Base-by-base conservation (phyloP, 2,329 filamentous ascomycete species). In the Incumbomyces lentus region DNA sequence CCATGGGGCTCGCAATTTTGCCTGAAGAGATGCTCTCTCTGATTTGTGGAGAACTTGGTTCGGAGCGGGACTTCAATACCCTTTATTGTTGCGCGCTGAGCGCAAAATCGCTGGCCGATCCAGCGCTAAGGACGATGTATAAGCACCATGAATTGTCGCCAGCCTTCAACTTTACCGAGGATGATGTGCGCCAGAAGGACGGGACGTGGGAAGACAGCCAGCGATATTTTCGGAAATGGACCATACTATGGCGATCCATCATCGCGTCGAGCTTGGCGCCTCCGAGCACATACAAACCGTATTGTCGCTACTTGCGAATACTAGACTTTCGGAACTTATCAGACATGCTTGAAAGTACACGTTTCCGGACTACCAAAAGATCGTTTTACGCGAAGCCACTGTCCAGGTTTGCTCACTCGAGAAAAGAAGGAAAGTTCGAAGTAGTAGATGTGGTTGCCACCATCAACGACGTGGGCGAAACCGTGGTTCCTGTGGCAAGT, bases 181-280 rank as follows among this genome's bases (percentile, higher is more conserved):
- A 55, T 14, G 53, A 56, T n/a, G 19, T 51, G 19, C 49, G 45
- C 18, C 51, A 50, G 26, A 37, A 18, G 34, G 34, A 46, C 13
- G 22, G 14, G 4, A 38, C 14, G 18, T 19, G 12, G n/a, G 48
- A 64, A 1, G 66, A 71, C 42, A 68, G 71, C 52, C 64, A 73
- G 30, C 55, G 68, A 22, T 64, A 67, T n/a, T 66, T 73, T 16
- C 69, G 70, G 45, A 75, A 75, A 62, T 81, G 78, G 74, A 75
- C 78, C 1, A 70, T 75, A 6, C 62, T 84, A 40, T 87, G 83
- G 83, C 74, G 75, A 42, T 80, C 80, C 2, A 76, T 86, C 53
- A 75, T 84, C 48, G 66, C 79, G 6, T 86, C 82, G 7, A 78
- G 78, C 48, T 63, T 81, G 36, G 75, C 72, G 18, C 50, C 50